A percentile compares a stretch with the other conserved stretches of the same genome.
Evolutionary conservation across 2,329 filamentous ascomycete genomes (phyloP).

Genomic region (Purpureocillium lavendulum): DNA sequence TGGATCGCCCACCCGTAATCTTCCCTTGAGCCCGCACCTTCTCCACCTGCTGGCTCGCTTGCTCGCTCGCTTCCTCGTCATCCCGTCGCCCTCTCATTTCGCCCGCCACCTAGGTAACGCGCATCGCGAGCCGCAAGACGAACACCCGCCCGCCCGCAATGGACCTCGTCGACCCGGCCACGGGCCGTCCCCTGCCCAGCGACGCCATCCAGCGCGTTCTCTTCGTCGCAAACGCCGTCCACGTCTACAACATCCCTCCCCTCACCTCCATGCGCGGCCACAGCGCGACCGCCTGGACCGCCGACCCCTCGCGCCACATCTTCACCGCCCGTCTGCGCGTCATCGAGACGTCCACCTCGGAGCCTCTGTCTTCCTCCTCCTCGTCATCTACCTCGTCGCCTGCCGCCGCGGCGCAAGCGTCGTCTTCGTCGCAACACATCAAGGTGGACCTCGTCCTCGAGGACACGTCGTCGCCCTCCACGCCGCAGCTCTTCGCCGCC

Average conservation of each 20-base stretch:
- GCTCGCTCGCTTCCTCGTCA: too few relatives aligned
- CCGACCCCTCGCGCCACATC: slow-evolving; percentile 62
- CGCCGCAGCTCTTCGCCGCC: slow-evolving; percentile 72
- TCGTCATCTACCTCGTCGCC: slow-evolving; percentile 9
- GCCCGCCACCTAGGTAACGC: too few relatives aligned
- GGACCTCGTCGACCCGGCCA: slow-evolving; percentile 63
- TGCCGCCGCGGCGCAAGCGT: not conserved
- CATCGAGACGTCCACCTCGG: slow-evolving; percentile 60
- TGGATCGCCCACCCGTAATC: too few relatives aligned
- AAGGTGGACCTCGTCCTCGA: slow-evolving; percentile 73
- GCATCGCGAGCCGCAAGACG: not conserved
- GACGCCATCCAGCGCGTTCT: slow-evolving; percentile 81
- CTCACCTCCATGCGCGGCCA: slow-evolving; percentile 72
- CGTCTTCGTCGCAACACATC: slow-evolving; percentile 34
- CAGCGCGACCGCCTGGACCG: slow-evolving; percentile 69
- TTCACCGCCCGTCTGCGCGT: slow-evolving; percentile 78
- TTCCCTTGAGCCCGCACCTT: not conserved
- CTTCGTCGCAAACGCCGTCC: slow-evolving; percentile 65
- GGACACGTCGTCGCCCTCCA: slow-evolving; percentile 58
- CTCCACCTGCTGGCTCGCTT: not conserved
- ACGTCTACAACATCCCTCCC: slow-evolving; percentile 84
- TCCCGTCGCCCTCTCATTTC: too few relatives aligned
- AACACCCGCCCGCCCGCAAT: slow-evolving; percentile 26
- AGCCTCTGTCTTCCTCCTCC: slow-evolving; percentile 10
- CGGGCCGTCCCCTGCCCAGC: slow-evolving; percentile 56